Conservation (phyloP, 805 yeast species). For the Ogataea methylovora region DNA sequence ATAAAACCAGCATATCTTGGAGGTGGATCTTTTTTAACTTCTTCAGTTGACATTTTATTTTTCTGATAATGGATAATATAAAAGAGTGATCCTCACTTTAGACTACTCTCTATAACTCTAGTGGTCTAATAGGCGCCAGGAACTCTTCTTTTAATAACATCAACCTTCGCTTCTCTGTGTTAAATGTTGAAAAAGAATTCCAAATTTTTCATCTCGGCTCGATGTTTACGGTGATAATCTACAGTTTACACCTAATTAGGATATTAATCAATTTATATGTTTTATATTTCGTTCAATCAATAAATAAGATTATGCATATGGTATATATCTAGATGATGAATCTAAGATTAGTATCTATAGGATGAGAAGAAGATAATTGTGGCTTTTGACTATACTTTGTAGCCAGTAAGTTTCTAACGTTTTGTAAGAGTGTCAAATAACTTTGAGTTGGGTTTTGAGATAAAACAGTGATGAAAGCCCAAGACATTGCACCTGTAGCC, state of each 20-base stretch:
- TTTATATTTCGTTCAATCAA: background rate
- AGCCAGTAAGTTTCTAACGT: constrained; percentile 55
- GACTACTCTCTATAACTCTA: too few relatives aligned
- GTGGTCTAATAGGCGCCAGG: too few relatives aligned
- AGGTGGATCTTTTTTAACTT: constrained; percentile 23
- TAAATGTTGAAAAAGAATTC: too few relatives aligned
- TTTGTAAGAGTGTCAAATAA: constrained; percentile 61
- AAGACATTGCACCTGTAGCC: constrained; percentile 82
- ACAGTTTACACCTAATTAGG: too few relatives aligned
- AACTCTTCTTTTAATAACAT: too few relatives aligned
- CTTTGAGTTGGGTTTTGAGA: constrained; percentile 55
- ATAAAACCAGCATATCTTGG: constrained; percentile 67
- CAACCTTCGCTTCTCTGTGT: too few relatives aligned
- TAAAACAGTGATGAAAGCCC: constrained; percentile 65
- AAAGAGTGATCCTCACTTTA: background rate
- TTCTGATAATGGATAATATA: background rate
- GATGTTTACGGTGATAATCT: too few relatives aligned
- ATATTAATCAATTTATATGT: too few relatives aligned
- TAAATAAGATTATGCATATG: background rate
- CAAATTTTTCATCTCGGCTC: too few relatives aligned
- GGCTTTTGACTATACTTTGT: constrained; percentile 76
- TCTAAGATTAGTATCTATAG: constrained; percentile 50
- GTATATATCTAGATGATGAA: constrained; percentile 31
- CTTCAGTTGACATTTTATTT: background rate
- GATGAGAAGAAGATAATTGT: constrained; percentile 74